Conservation (phyloP, 441 rosid species). For the Rhodomyrtus psidioides region DNA sequence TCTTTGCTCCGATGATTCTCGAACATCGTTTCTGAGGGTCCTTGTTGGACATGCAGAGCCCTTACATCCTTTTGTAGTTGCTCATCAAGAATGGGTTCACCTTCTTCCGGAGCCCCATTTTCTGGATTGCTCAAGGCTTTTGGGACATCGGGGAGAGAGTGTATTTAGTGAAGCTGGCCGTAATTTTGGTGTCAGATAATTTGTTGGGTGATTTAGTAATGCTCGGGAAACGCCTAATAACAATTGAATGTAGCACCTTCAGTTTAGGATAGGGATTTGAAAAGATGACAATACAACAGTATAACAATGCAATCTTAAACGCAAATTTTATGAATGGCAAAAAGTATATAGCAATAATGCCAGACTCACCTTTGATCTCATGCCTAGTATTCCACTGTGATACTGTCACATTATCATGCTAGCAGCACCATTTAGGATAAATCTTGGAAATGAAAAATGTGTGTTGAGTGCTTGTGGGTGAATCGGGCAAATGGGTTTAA, state of each 20-base stretch:
- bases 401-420: too few species aligned
- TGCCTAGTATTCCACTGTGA: too few species aligned
- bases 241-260: neutral
- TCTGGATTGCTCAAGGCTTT: too few species aligned
- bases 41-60: neutral
- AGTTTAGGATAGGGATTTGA: neutral
- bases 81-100: neutral
- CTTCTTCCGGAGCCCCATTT: too few species aligned
- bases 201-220: neutral
- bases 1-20: neutral
- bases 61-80: neutral
- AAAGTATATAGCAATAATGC: too few species aligned
- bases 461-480: neutral
- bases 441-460: neutral
- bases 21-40: neutral
- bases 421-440: neutral
- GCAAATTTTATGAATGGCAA: too few species aligned
- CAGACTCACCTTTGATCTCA: too few species aligned
- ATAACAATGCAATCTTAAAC: too few species aligned
- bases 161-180: too few species aligned
- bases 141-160: too few species aligned
- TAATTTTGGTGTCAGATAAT: neutral
- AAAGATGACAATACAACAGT: too few species aligned
- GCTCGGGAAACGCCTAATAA: neutral
- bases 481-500: too few species aligned